These are phyloP conservation scores for Jacaranda copaia DNA, from an alignment of 257 asterid species.

Conservation along the genomic window DNA sequence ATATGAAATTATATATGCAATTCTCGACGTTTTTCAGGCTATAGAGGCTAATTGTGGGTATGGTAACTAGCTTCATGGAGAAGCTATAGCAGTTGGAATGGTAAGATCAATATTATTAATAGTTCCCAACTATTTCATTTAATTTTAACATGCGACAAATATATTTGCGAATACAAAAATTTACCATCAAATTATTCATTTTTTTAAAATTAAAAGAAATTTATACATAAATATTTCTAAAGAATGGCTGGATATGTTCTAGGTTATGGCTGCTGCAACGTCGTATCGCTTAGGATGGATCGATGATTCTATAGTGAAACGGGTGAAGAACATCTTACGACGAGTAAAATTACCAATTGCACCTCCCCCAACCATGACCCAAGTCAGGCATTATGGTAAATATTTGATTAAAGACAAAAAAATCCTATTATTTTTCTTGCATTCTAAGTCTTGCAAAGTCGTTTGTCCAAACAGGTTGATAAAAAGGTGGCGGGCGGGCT, in stretches of 20 bases:
- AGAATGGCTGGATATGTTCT: not conserved
- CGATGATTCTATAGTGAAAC: not conserved
- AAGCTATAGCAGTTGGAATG: slow-evolving; percentile 18
- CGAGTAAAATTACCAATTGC: not conserved
- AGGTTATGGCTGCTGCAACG: slow-evolving; percentile 12
- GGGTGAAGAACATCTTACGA: not conserved
- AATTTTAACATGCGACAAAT: too few species aligned
- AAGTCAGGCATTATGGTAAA: slow-evolving; percentile 7
- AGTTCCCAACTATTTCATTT: too few species aligned
- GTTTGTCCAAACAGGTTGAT: slow-evolving; percentile 46
- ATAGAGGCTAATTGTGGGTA: not conserved
- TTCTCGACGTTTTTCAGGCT: too few species aligned
- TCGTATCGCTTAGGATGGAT: not conserved
- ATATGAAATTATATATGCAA: too few species aligned
- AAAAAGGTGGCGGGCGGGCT: slow-evolving; percentile 69
- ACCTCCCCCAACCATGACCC: slow-evolving; percentile 1
- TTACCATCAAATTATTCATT: too few species aligned
- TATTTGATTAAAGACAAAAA: not conserved
- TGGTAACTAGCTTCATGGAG: slow-evolving; percentile 2
- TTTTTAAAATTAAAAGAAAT: too few species aligned
- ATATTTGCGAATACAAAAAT: not conserved
- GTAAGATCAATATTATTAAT: slow-evolving; percentile 1
- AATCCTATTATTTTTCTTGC: not conserved
- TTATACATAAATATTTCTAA: not conserved
- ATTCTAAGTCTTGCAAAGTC: too few species aligned